phyloP scores from a whole-genome alignment of 164 flowering plant species.

The Berberis thunbergii region DNA sequence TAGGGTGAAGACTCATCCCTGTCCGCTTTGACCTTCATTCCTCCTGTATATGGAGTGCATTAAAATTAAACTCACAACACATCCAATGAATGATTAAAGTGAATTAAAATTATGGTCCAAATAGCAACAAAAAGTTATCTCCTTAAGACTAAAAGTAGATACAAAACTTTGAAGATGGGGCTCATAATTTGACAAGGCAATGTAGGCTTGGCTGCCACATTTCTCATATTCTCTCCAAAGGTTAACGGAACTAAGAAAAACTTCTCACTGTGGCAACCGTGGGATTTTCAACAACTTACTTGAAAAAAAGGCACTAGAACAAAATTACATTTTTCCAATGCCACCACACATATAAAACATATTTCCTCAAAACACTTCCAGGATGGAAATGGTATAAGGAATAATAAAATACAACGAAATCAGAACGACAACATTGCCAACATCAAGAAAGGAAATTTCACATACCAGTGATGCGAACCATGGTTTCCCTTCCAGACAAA shows the following conservation, averaged over 20 bases:
- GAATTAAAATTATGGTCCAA: background rate
- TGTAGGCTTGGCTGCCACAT: too few species aligned
- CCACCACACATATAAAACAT: too few species aligned
- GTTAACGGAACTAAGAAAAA: too few species aligned
- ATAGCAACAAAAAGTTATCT: background rate
- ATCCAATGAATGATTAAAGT: background rate
- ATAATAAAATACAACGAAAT: background rate
- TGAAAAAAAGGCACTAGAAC: too few species aligned
- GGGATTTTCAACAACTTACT: too few species aligned
- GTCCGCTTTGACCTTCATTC: conserved; percentile 93
- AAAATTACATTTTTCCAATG: too few species aligned
- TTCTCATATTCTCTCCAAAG: too few species aligned
- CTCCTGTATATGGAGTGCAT: conserved; percentile 32
- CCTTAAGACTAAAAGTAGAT: too few species aligned
- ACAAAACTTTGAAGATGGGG: too few species aligned
- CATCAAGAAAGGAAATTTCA: background rate
- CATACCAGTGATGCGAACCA: conserved; percentile 77
- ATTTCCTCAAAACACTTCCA: too few species aligned
- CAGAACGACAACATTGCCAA: background rate
- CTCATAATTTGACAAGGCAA: too few species aligned
- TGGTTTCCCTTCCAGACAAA: conserved; percentile 74
- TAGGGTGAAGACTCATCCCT: conserved; percentile 89
- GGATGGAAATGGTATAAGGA: background rate
- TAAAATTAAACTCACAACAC: background rate
- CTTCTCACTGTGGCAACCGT: too few species aligned